These are phyloP conservation scores for Schizopora paradoxa DNA, from an alignment of 1,284 basidiomycete genomes.

Conservation along the genomic window DNA sequence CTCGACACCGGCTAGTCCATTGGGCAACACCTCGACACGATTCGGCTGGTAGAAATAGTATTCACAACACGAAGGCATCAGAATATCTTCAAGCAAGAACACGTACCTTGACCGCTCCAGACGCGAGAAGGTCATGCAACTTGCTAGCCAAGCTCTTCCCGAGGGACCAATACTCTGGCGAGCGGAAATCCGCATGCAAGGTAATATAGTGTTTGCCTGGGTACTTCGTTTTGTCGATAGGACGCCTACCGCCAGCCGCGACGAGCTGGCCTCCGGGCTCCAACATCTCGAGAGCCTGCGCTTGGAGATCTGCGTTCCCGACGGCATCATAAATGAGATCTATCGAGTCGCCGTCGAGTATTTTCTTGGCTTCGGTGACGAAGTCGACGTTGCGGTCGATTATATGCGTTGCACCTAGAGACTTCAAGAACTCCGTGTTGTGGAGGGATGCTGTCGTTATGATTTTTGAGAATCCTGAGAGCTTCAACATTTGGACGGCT, in stretches of 20 bases:
- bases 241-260: not conserved
- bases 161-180: not conserved
- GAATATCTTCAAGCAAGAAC: not conserved
- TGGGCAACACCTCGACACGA: constrained; percentile 38
- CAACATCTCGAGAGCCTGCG: constrained; percentile 19
- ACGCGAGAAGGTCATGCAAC: constrained; percentile 5
- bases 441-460: constrained; percentile 46
- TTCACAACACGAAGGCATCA: too few relatives aligned
- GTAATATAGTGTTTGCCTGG: constrained; percentile 6
- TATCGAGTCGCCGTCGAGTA: constrained; percentile 27
- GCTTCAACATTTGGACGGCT: constrained; percentile 41
- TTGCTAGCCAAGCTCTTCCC: constrained; percentile 11
- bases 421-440: constrained; percentile 39
- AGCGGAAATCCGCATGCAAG: constrained; percentile 5
- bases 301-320: constrained; percentile 15
- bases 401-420: constrained; percentile 48
- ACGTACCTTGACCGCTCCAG: constrained; percentile 9
- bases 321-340: constrained; percentile 36
- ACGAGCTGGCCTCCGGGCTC: constrained; percentile 18
- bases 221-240: constrained; percentile 5
- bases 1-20: constrained; percentile 41
- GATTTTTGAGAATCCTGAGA: constrained; percentile 49
- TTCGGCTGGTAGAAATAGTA: constrained; percentile 30
- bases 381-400: constrained; percentile 38
- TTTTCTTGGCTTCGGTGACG: constrained; percentile 25